Percentiles rank a stretch among this genome's conserved stretches.
Evolutionary conservation across 495 filamentous ascomycete genomes (phyloP).

Genomic region (Trichocladium antarcticum): DNA sequence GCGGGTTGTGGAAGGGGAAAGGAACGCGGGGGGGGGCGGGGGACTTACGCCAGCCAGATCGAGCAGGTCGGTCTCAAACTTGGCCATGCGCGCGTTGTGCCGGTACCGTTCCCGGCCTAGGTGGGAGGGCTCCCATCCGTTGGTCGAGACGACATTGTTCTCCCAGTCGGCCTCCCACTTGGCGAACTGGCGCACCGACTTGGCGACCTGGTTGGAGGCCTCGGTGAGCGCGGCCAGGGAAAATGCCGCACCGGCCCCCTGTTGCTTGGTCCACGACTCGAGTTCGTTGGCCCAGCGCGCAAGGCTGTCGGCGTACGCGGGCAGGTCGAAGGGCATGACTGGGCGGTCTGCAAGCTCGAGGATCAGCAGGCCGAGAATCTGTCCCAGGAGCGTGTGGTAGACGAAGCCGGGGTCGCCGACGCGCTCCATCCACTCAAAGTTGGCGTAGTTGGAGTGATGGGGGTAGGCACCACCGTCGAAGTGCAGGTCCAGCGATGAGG

Average conservation of each 20-base stretch:
- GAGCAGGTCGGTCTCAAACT: conserved; percentile 73
- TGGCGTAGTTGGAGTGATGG: conserved; percentile 79
- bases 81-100: conserved; percentile 61
- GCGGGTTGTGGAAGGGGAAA: background rate
- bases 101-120: conserved; percentile 52
- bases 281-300: conserved; percentile 53
- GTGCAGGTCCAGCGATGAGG: conserved; percentile 74
- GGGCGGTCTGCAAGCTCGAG: conserved; percentile 73
- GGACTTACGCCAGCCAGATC: conserved; percentile 65
- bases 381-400: conserved; percentile 68
- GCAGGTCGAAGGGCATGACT: conserved; percentile 73
- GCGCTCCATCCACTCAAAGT: conserved; percentile 70
- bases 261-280: conserved; percentile 45
- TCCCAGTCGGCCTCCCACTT: conserved; percentile 65
- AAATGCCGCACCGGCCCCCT: conserved; percentile 27
- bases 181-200: conserved; percentile 53
- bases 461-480: conserved; percentile 62
- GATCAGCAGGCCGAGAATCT: conserved; percentile 72
- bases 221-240: conserved; percentile 48
- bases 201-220: conserved; percentile 49
- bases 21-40: background rate
- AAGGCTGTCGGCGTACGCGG: conserved; percentile 48
- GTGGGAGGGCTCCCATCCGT: conserved; percentile 57
- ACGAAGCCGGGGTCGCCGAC: conserved; percentile 71
- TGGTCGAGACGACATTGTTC: conserved; percentile 48